Base-by-base conservation (phyloP, 805 yeast genomes). In the Yamadazyma philogaea region DNA sequence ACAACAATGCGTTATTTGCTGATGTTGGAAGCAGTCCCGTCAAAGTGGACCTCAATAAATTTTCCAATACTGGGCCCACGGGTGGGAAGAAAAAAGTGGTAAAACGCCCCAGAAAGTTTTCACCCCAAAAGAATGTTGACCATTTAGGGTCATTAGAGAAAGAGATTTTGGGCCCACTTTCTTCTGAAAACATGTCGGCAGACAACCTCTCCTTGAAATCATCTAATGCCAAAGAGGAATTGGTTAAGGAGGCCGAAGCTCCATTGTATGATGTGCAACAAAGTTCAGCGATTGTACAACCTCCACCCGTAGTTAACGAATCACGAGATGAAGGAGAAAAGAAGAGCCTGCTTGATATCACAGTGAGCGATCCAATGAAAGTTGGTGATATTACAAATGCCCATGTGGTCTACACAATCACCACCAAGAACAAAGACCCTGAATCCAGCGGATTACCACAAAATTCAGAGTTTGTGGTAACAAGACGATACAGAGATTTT, bases 311-410 rank as follows among this genome's bases (percentile, higher is more conserved):
- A 10, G 24, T 21, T n/a, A 20, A 34, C 15, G 19, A n/a, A 12
- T 15, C 30, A 16, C 6, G 39, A 3, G 31, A 15, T 3, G 6
- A 11, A 17, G 18, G 20, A 16, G 31, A 22, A n/a, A 16, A 18
- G 15, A 41, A 30, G 33, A 68, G 62, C 31, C 60, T 65, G 14
- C 74, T 86, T 46, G 80, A 77, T 3, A 83, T 90, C 28, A 63
- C 80, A 1, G 96, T 90, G 10, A 91, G 91, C 2, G 96, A 90
- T 60, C 98, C 98, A 0, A 75, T 81, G 51, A 88, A 87, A 59
- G 90, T 93, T 4, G 96, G 96, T 3, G 99, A 93, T 50, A 64
- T 90, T 34, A 81, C 98, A 0, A 78, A 82, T 32, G 85, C 95
- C 1, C 96, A 93, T 60, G 86, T 91, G 2, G 95, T 86, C 6